A percentile compares a stretch with the other conserved stretches of the same genome.
Evolutionary conservation across 2,329 filamentous ascomycete species (phyloP).

Genomic region (Trichoderma sp.): DNA sequence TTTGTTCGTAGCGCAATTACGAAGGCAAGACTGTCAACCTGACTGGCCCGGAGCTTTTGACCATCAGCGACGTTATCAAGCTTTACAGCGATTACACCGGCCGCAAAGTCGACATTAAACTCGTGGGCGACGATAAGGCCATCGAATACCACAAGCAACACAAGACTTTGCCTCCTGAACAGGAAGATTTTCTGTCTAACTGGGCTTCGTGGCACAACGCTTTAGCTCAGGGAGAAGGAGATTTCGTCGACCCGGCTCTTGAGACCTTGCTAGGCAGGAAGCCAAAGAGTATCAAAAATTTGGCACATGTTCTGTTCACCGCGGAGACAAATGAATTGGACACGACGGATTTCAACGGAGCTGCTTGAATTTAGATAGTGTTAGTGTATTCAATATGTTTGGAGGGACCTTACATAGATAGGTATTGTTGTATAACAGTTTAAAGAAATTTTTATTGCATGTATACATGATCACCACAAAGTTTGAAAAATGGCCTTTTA

Average conservation of each 20-base stretch:
- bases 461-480: too few species aligned
- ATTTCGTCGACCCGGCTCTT: background rate
- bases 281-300: background rate
- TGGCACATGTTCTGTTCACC: background rate
- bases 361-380: background rate
- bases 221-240: background rate
- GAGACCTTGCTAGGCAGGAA: background rate
- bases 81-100: background rate
- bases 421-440: too few species aligned
- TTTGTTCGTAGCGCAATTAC: background rate
- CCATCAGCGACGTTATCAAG: background rate
- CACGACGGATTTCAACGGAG: background rate
- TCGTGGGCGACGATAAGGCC: background rate
- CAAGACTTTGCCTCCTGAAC: background rate
- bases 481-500: too few species aligned
- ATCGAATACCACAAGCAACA: background rate
- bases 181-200: background rate
- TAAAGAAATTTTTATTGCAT: too few species aligned
- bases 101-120: background rate
- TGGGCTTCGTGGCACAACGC: background rate
- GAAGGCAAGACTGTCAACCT: background rate
- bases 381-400: background rate
- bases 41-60: background rate
- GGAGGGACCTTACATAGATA: too few species aligned
- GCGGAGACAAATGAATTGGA: background rate